Percentiles rank a stretch among this genome's conserved stretches.
These are phyloP conservation scores for Helianthus tuberosus DNA, from an alignment of 129 eudicot genomes.

Conservation along the genomic window DNA sequence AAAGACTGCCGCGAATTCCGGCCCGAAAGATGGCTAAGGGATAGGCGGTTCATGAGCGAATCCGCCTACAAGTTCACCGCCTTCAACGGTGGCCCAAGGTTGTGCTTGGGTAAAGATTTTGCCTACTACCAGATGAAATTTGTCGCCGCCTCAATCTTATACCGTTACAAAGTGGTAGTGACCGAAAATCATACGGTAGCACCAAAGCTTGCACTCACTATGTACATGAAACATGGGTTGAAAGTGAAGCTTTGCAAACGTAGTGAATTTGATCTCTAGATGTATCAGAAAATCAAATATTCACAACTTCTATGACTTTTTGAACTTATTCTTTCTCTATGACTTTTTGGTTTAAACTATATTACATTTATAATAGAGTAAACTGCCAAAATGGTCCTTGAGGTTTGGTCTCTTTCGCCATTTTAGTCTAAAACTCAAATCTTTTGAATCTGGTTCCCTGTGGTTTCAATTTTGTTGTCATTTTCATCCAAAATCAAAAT, in stretches of 20 bases:
- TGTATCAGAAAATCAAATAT: constrained; percentile 31
- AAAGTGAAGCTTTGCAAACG: constrained; percentile 68
- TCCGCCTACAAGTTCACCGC: constrained; percentile 97
- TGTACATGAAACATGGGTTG: constrained; percentile 92
- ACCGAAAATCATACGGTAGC: constrained; percentile 58
- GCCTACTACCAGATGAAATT: constrained; percentile 99
- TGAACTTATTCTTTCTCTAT: not conserved
- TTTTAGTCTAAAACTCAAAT: too few species aligned
- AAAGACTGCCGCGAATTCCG: constrained; percentile 79
- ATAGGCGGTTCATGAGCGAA: constrained; percentile 85
- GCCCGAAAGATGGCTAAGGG: constrained; percentile 92
- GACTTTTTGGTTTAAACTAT: not conserved
- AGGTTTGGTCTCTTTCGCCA: too few species aligned
- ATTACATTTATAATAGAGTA: not conserved
- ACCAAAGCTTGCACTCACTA: constrained; percentile 93
- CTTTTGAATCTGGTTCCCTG: too few species aligned
- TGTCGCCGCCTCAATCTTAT: constrained; percentile 85
- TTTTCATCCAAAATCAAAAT: too few species aligned
- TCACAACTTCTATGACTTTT: not conserved
- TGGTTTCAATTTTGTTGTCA: too few species aligned
- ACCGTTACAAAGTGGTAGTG: constrained; percentile 64
- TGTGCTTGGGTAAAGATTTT: constrained; percentile 93
- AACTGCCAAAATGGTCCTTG: too few species aligned
- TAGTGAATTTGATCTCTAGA: constrained; percentile 43
- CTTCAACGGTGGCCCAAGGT: constrained; percentile 91